Conservation (phyloP, 208 protist genomes). For the Trichomonas tenax region DNA sequence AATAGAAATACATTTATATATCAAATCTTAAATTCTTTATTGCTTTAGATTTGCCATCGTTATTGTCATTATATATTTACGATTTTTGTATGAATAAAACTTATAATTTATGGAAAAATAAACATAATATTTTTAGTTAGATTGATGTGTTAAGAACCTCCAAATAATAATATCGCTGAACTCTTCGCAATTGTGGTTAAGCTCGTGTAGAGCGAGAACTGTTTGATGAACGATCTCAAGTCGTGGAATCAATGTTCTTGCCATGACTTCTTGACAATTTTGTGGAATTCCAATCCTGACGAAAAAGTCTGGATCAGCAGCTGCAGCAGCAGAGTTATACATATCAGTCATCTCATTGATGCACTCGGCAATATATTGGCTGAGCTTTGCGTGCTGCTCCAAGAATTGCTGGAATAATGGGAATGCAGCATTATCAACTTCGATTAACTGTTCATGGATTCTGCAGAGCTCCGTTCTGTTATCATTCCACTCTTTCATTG, state of each 20-base stretch:
- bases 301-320: background rate
- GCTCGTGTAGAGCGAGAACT: background rate
- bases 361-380: background rate
- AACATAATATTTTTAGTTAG: too few relatives aligned
- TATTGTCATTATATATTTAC: too few relatives aligned
- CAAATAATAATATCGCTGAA: background rate
- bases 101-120: too few relatives aligned
- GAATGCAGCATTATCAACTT: background rate
- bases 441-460: background rate
- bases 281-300: background rate
- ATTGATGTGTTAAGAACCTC: background rate
- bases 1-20: too few relatives aligned
- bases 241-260: background rate
- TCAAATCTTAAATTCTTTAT: too few relatives aligned
- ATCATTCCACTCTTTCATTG: background rate
- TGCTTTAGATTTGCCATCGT: too few relatives aligned
- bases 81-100: too few relatives aligned
- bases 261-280: background rate
- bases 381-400: background rate
- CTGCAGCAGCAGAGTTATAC: background rate
- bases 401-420: background rate
- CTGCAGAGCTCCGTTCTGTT: background rate
- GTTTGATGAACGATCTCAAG: background rate
- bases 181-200: background rate
- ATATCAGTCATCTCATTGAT: background rate